Conservation (phyloP, 2,329 filamentous ascomycete genomes). For the Albophoma yamanashiensis region DNA sequence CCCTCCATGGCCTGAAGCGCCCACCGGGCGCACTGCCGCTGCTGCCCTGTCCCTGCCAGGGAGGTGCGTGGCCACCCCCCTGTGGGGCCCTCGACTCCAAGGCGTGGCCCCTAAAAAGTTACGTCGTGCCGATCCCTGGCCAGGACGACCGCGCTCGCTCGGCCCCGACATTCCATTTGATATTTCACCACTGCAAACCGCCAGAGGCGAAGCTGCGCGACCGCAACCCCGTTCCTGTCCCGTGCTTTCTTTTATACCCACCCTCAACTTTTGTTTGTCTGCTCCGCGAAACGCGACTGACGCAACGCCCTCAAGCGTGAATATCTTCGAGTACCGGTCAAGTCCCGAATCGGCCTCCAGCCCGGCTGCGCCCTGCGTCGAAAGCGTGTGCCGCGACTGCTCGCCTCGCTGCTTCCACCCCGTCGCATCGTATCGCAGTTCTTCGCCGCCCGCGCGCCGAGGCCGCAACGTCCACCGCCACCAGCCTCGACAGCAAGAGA, state of each 20-base stretch:
- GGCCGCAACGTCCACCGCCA: neutral
- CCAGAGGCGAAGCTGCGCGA: neutral
- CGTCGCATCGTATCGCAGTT: neutral
- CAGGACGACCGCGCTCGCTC: neutral
- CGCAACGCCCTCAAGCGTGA: neutral
- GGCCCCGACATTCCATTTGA: neutral
- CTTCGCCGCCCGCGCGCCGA: neutral
- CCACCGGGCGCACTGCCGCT: neutral
- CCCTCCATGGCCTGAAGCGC: neutral
- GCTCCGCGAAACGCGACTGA: neutral
- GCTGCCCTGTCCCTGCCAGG: neutral
- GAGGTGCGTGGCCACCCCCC: constrained; percentile 1
- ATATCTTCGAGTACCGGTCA: neutral
- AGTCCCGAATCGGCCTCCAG: neutral
- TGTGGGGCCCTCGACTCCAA: constrained; percentile 4
- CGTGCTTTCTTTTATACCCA: neutral
- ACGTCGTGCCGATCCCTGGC: constrained; percentile 6
- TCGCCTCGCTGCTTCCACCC: neutral
- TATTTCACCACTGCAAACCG: neutral
- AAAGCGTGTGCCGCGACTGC: neutral
- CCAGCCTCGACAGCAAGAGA: neutral
- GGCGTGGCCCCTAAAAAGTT: constrained; percentile 10
- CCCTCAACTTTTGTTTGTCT: neutral
- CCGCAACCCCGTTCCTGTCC: neutral
- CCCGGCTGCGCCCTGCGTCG: neutral